A percentile compares a stretch with the other conserved stretches of the same genome.
Evolutionary conservation across 345 rosid species (phyloP).

Genomic region (Pistacia integerrima): DNA sequence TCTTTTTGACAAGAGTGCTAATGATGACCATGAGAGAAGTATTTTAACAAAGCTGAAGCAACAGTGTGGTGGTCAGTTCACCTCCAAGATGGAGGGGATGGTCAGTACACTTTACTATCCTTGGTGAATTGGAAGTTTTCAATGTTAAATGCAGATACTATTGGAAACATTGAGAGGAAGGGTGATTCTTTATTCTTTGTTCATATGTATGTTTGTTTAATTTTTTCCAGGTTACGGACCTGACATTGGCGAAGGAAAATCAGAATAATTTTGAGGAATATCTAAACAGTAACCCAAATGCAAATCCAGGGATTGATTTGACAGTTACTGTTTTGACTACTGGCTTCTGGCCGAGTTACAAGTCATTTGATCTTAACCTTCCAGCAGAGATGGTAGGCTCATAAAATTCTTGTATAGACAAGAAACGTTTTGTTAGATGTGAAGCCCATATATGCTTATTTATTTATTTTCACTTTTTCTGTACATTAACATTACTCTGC

Average conservation of each 20-base stretch:
- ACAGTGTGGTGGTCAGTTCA: slow-evolving; percentile 78
- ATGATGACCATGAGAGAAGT: slow-evolving; percentile 74
- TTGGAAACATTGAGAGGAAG: not conserved
- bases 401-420: not conserved
- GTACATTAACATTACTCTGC: not conserved
- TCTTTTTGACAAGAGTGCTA: slow-evolving; percentile 65
- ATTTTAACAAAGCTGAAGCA: slow-evolving; percentile 73
- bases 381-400: slow-evolving; percentile 65
- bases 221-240: slow-evolving; percentile 58
- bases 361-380: slow-evolving; percentile 67
- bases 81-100: slow-evolving; percentile 89
- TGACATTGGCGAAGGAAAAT: slow-evolving; percentile 74
- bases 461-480: not conserved
- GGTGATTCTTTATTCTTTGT: slow-evolving; percentile 1
- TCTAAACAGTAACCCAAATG: slow-evolving; percentile 44
- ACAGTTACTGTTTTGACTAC: slow-evolving; percentile 72
- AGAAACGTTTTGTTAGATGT: not conserved
- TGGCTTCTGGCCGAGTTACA: slow-evolving; percentile 82
- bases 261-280: slow-evolving; percentile 64
- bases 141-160: not conserved
- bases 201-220: not conserved
- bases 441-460: not conserved
- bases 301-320: slow-evolving; percentile 63
- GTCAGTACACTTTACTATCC: slow-evolving; percentile 33
- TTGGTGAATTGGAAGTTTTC: slow-evolving; percentile 8